Percentiles rank a stretch among this genome's conserved stretches.
Evolutionary conservation across 2,329 filamentous ascomycete species (phyloP).

Genomic region (Xylaria arbuscula): DNA sequence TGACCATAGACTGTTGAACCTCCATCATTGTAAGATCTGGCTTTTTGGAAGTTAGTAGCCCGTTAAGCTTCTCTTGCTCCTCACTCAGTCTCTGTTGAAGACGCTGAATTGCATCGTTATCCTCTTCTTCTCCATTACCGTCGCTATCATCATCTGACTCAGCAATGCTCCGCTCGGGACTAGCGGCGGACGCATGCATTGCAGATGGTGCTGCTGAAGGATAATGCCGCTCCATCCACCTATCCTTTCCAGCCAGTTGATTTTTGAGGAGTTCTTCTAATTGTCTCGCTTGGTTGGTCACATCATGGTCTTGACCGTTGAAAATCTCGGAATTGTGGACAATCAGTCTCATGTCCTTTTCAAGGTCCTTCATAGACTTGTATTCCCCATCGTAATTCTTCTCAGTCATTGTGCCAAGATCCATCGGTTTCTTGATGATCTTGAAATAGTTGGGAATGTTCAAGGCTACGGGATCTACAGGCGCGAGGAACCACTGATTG

Average conservation of each 20-base stretch:
- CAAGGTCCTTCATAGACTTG: slow-evolving; percentile 83
- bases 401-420: slow-evolving; percentile 81
- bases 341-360: slow-evolving; percentile 83
- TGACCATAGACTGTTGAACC: slow-evolving; percentile 71
- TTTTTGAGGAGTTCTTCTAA: slow-evolving; percentile 80
- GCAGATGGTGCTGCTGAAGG: slow-evolving; percentile 55
- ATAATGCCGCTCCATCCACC: slow-evolving; percentile 82
- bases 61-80: slow-evolving; percentile 69
- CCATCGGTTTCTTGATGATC: slow-evolving; percentile 97
- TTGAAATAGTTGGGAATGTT: slow-evolving; percentile 94
- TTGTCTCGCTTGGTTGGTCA: slow-evolving; percentile 76
- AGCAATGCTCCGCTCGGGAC: slow-evolving; percentile 73
- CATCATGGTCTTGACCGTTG: slow-evolving; percentile 79
- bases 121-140: slow-evolving; percentile 63
- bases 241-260: slow-evolving; percentile 81
- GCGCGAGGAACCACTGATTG: slow-evolving; percentile 80
- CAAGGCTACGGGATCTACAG: slow-evolving; percentile 92
- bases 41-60: slow-evolving; percentile 61
- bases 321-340: slow-evolving; percentile 93
- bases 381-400: slow-evolving; percentile 86
- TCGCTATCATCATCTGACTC: slow-evolving; percentile 79
- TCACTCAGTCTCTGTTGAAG: slow-evolving; percentile 64
- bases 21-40: slow-evolving; percentile 65
- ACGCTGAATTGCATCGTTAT: slow-evolving; percentile 63
- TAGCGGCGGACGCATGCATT: slow-evolving; percentile 69